Percentiles rank a stretch among this genome's conserved stretches.
Evolutionary conservation across 768 basidiomycete species (phyloP).

Genomic region (Chalciporus chontae): DNA sequence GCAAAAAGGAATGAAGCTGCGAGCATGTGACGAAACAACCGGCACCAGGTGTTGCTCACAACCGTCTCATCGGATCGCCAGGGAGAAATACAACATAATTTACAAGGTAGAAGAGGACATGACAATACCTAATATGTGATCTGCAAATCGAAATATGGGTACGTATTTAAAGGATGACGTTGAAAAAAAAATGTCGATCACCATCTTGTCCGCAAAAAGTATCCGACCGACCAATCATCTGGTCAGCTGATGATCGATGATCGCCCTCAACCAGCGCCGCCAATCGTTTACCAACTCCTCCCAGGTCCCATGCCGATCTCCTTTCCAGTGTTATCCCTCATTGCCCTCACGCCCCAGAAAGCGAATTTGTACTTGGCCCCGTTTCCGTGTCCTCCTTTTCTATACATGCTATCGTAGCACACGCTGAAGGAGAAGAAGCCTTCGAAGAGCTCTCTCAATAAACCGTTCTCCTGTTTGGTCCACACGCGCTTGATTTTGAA

Average conservation of each 20-base stretch:
- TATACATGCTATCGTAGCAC: slow-evolving; percentile 32
- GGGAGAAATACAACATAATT: no score
- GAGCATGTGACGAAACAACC: no score
- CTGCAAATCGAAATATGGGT: no score
- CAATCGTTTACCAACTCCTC: slow-evolving; percentile 10
- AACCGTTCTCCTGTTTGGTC: slow-evolving; percentile 19
- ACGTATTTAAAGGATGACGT: no score
- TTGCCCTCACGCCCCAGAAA: slow-evolving; percentile 39
- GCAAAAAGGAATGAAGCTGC: no score
- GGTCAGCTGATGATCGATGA: neutral
- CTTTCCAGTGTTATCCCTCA: slow-evolving; percentile 30
- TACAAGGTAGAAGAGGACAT: no score
- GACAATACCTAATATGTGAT: no score
- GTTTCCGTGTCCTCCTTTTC: slow-evolving; percentile 34
- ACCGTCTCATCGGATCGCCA: no score
- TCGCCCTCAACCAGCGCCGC: neutral
- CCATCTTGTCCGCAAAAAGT: no score
- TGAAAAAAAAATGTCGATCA: no score
- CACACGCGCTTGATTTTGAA: slow-evolving; percentile 37
- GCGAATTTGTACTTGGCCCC: slow-evolving; percentile 28
- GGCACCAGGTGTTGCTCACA: no score
- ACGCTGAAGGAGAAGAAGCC: slow-evolving; percentile 37
- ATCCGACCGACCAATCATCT: neutral
- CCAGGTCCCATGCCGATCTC: slow-evolving; percentile 33
- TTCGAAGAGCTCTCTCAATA: slow-evolving; percentile 36